These are phyloP conservation scores for Aristolochia californica DNA, from an alignment of 164 flowering plant genomes.

Conservation along the genomic window DNA sequence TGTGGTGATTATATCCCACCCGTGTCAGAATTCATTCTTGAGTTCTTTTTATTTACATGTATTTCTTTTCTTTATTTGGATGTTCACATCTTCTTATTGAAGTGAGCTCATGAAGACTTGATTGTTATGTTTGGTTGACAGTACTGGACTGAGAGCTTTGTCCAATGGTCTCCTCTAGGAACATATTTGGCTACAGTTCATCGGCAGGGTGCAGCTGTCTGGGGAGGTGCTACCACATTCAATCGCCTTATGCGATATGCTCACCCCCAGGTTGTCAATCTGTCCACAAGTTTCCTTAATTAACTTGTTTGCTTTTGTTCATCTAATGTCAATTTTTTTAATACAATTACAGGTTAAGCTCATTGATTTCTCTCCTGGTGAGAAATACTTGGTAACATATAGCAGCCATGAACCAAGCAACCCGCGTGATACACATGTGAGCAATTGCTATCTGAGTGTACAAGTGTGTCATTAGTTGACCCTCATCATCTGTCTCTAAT, in stretches of 20 bases:
- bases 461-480: neutral
- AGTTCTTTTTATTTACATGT: no score
- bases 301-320: neutral
- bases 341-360: slow-evolving; percentile 55
- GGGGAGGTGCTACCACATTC: slow-evolving; percentile 89
- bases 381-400: slow-evolving; percentile 80
- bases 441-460: slow-evolving; percentile 3
- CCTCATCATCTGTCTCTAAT: neutral
- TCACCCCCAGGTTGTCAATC: slow-evolving; percentile 62
- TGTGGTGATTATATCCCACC: no score
- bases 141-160: slow-evolving; percentile 97
- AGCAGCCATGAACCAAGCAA: slow-evolving; percentile 98
- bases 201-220: slow-evolving; percentile 85
- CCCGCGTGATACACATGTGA: slow-evolving; percentile 91
- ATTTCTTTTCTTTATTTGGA: no score
- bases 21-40: no score
- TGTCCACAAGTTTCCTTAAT: neutral
- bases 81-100: neutral
- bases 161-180: slow-evolving; percentile 97
- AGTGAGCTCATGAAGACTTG: neutral
- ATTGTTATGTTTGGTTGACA: slow-evolving; percentile 19
- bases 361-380: slow-evolving; percentile 95
- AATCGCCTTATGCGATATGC: slow-evolving; percentile 82
- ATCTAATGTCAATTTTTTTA: slow-evolving; percentile 3
- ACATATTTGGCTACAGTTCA: slow-evolving; percentile 92